Evolutionary conservation across 768 basidiomycete genomes (phyloP).

Genomic region (Mycena polygramma): DNA sequence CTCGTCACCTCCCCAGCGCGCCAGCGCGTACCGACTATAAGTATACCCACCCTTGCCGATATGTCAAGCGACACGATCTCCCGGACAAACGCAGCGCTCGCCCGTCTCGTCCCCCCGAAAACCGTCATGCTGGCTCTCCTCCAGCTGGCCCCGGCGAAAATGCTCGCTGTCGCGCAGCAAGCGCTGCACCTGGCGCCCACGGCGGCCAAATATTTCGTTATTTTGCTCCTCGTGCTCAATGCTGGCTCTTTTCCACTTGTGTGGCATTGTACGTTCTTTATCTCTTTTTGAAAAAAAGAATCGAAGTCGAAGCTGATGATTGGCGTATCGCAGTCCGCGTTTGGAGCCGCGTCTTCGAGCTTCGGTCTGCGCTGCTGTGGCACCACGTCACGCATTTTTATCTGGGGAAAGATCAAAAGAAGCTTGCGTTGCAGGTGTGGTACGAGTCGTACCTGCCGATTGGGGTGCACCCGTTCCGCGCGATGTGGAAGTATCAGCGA

Average conservation of each 20-base stretch:
- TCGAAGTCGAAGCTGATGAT: background rate
- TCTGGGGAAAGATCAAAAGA: conserved; percentile 46
- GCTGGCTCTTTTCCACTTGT: conserved; percentile 29
- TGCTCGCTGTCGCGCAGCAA: background rate
- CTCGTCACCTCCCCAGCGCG: no score
- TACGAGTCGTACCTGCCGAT: conserved; percentile 50
- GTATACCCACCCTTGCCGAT: no score
- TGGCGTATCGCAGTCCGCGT: conserved; percentile 15
- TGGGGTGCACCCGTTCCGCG: conserved; percentile 68
- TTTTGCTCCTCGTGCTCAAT: conserved; percentile 25
- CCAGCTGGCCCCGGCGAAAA: background rate
- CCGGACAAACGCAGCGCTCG: no score
- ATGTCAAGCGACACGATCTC: no score
- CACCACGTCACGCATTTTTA: conserved; percentile 7
- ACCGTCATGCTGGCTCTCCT: background rate
- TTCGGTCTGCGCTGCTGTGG: conserved; percentile 8
- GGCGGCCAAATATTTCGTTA: conserved; percentile 9
- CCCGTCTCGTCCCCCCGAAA: no score
- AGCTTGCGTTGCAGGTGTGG: conserved; percentile 37
- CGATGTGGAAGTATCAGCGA: conserved; percentile 53
- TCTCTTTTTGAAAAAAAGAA: background rate
- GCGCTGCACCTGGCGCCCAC: conserved; percentile 4
- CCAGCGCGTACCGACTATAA: no score
- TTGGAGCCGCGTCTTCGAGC: conserved; percentile 17
- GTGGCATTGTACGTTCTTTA: conserved; percentile 30